Base-by-base conservation (phyloP, 1,139 yeast genomes). In the Debaryomyces singareniensis region DNA sequence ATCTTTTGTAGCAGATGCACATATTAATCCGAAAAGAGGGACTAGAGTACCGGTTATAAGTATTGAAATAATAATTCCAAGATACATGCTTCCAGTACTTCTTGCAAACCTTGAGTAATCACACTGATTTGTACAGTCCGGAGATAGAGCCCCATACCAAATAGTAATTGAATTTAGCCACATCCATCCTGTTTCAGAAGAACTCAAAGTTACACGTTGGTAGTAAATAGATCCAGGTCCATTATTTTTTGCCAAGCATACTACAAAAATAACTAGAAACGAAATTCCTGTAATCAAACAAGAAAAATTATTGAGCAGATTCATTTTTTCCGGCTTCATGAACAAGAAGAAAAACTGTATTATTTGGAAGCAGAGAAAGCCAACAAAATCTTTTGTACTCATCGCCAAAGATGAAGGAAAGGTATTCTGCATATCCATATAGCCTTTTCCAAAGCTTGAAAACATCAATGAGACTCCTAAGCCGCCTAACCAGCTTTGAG, bases 11-110 rank as follows among this genome's bases (percentile, higher is more conserved):
- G 21, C 7, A n/a, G 9, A 18, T 7, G 21, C 21, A 7, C 9
- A 7, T n/a, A n/a, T 18, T n/a, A 18, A 7, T 7, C 21, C 21
- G n/a, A 18, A 18, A 18, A 18, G 21, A 7, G n/a, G n/a, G 9
- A 18, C 21, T 32, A 54, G 48, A 7, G 24, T 18, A 18, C 7
- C 21, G 9, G n/a, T 7, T 7, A 18, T n/a, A n/a, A 18, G 9
- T 18, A 7, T 18, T n/a, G 21, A n/a, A 18, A n/a, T 7, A 18
- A 18, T 18, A n/a, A 18, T 7, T 7, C 21, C 21, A 18, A 18
- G 7, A 18, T 7, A 7, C n/a, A n/a, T 18, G n/a, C n/a, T n/a
- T n/a, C 7, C 9, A 7, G 7, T 18, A 7, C n/a, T 18, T 18
- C n/a, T 18, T 7, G 21, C 21, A 18, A 7, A 18, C n/a, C 21